A percentile compares a stretch with the other conserved stretches of the same genome.
phyloP scores from a whole-genome alignment of 1,139 yeast genomes.

The Pichia sp. region DNA sequence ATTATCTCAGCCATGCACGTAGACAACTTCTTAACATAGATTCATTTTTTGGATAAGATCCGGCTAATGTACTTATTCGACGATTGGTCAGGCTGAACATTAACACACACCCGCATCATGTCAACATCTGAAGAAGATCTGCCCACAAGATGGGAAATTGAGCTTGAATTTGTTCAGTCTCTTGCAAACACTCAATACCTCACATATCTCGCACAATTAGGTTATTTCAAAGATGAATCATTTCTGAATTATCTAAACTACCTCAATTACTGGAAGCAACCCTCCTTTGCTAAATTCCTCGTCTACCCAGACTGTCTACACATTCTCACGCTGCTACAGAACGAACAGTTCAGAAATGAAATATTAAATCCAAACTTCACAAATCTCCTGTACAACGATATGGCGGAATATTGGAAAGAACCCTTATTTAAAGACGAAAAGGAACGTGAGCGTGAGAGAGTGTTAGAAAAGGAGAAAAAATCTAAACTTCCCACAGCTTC shows the following conservation, averaged over 20 bases:
- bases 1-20: no score
- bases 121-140: conserved; percentile 31
- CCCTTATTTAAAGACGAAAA: conserved; percentile 20
- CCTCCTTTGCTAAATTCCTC: conserved; percentile 59
- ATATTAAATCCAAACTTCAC: conserved; percentile 55
- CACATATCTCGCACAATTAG: conserved; percentile 69
- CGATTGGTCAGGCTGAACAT: background rate
- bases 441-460: conserved; percentile 3
- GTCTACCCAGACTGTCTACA: conserved; percentile 36
- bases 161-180: conserved; percentile 79
- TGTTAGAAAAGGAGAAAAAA: conserved; percentile 1
- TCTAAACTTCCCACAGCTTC: background rate
- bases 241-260: conserved; percentile 64
- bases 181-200: conserved; percentile 73
- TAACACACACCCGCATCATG: background rate
- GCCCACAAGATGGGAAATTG: conserved; percentile 79
- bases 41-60: no score
- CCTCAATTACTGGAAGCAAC: conserved; percentile 69
- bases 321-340: conserved; percentile 33
- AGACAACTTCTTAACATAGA: no score
- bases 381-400: conserved; percentile 63
- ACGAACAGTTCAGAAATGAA: conserved; percentile 59
- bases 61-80: no score
- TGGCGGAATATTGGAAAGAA: conserved; percentile 68
- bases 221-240: conserved; percentile 54